Evolutionary conservation across 2,329 filamentous ascomycete genomes (phyloP).

Genomic region (Microsporum canis): DNA sequence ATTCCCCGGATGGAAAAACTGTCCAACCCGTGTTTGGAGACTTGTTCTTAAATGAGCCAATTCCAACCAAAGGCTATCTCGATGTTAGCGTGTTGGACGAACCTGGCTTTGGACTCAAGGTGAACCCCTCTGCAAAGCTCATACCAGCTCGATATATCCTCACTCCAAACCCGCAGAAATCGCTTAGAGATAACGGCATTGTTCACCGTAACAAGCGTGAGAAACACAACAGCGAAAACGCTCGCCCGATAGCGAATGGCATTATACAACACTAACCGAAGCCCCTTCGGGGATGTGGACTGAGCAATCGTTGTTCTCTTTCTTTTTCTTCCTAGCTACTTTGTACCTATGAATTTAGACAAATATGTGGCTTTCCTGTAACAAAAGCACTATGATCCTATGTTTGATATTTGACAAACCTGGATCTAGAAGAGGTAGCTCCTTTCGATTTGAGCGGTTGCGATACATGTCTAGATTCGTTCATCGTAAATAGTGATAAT

Average conservation of each 20-base stretch:
- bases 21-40: conserved; percentile 88
- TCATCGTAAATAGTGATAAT: background rate
- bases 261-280: background rate
- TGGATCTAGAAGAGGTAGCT: background rate
- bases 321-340: too few relatives aligned
- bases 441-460: background rate
- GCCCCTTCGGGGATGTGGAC: too few relatives aligned
- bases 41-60: conserved; percentile 80
- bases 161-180: conserved; percentile 45
- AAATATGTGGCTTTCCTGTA: too few relatives aligned
- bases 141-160: conserved; percentile 65
- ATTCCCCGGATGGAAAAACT: conserved; percentile 80
- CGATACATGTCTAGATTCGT: background rate
- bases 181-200: background rate
- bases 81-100: conserved; percentile 71
- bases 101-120: conserved; percentile 78
- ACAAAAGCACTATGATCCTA: background rate
- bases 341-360: too few relatives aligned
- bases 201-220: background rate
- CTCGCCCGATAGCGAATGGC: background rate
- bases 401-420: background rate
- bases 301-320: too few relatives aligned
- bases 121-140: conserved; percentile 71
- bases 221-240: background rate
- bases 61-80: conserved; percentile 70